A percentile compares a stretch with the other conserved stretches of the same genome.
These are phyloP conservation scores for Metschnikowia reukaufii DNA, from an alignment of 805 yeast genomes.

Conservation along the genomic window DNA sequence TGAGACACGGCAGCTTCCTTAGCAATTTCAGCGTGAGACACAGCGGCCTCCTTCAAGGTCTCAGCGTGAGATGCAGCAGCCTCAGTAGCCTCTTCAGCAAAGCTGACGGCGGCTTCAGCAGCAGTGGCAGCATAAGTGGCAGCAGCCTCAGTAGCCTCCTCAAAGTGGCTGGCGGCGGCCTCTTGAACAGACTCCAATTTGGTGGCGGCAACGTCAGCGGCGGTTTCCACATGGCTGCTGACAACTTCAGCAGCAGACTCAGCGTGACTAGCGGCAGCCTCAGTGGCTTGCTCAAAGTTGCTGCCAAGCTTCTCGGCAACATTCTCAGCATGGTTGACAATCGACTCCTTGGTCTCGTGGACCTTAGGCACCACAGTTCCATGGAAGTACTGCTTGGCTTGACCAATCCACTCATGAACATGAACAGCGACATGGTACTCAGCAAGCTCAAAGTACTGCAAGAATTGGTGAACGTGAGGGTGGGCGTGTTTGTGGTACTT, in stretches of 20 bases:
- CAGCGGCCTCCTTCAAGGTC: conserved; percentile 12
- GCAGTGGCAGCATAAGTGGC: conserved; percentile 2
- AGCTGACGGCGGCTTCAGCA: conserved; percentile 12
- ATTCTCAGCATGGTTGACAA: conserved; percentile 9
- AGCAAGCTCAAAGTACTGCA: conserved; percentile 33
- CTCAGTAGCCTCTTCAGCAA: conserved; percentile 4
- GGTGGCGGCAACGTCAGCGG: conserved; percentile 11
- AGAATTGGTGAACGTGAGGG: conserved; percentile 34
- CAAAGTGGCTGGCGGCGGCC: conserved; percentile 9
- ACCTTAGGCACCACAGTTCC: conserved; percentile 22
- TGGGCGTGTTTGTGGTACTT: conserved; percentile 26
- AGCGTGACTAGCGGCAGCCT: conserved; percentile 12
- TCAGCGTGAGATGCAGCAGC: conserved; percentile 4
- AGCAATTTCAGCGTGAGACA: conserved; percentile 4
- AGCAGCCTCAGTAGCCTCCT: conserved; percentile 2
- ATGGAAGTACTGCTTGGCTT: conserved; percentile 21
- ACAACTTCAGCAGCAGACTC: conserved; percentile 13
- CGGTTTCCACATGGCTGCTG: conserved; percentile 11
- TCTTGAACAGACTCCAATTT: conserved; percentile 6
- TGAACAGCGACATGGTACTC: conserved; percentile 35
- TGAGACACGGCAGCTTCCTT: conserved; percentile 11
- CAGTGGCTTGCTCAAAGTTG: conserved; percentile 12
- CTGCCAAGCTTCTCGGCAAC: conserved; percentile 10
- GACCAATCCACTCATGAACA: conserved; percentile 20
- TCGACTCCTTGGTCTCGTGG: conserved; percentile 11